Conservation (phyloP, 345 rosid genomes). For the Firmiana major region DNA sequence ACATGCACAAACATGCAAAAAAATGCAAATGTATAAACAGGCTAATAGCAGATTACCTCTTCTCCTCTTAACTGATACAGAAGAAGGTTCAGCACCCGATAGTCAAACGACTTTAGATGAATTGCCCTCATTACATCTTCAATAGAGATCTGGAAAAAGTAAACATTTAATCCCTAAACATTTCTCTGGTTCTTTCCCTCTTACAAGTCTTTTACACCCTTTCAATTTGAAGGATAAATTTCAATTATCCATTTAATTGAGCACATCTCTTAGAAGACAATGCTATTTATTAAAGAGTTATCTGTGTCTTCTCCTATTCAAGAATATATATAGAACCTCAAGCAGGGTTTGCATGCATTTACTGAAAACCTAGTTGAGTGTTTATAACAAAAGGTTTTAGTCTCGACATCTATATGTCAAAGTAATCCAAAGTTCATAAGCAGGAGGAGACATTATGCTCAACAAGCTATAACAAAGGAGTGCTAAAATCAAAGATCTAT, state of each 20-base stretch:
- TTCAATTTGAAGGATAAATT: neutral
- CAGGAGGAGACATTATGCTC: neutral
- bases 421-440: neutral
- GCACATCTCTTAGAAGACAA: neutral
- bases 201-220: neutral
- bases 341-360: neutral
- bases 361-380: neutral
- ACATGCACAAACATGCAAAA: conserved; percentile 3
- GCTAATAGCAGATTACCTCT: conserved; percentile 32
- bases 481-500: neutral
- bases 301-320: neutral
- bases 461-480: neutral
- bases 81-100: conserved; percentile 79
- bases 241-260: neutral
- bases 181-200: neutral
- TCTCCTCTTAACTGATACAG: conserved; percentile 69
- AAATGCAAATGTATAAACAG: conserved; percentile 4
- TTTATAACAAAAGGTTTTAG: neutral
- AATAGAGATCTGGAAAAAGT: conserved; percentile 35
- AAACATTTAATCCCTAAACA: neutral
- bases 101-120: conserved; percentile 85
- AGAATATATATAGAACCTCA: neutral
- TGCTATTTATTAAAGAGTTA: neutral
- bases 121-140: conserved; percentile 71
- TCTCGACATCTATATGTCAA: neutral